Conservation (phyloP, 148 eudicot genomes). For the Chenopodium berlandieri region DNA sequence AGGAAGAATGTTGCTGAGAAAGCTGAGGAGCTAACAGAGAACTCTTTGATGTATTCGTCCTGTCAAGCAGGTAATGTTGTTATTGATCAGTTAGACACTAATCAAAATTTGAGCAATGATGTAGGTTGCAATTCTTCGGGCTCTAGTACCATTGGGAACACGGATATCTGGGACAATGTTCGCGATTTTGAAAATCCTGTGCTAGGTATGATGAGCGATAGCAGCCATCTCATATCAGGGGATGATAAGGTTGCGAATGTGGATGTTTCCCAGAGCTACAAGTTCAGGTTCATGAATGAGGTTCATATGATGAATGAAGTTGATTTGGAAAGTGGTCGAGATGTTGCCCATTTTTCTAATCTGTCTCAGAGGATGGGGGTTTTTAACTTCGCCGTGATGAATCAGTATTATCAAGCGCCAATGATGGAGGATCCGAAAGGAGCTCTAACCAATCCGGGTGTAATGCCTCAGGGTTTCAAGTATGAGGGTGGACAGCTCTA, state of each 20-base stretch:
- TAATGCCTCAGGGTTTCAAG: neutral
- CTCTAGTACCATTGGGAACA: neutral
- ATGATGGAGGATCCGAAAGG: neutral
- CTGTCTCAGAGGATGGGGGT: neutral
- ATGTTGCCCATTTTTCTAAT: neutral
- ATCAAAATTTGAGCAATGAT: neutral
- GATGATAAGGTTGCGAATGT: neutral
- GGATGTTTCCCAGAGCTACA: neutral
- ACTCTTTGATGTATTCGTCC: too few species aligned
- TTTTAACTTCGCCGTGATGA: slow-evolving; percentile 3
- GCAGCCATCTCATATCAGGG: neutral
- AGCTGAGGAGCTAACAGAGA: neutral
- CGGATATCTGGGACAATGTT: neutral
- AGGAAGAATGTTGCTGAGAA: neutral
- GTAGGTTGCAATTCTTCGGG: neutral
- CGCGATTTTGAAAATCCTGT: neutral
- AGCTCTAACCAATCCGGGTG: neutral
- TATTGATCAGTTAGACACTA: neutral
- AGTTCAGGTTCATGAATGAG: neutral
- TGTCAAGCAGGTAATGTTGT: neutral
- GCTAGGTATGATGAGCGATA: neutral
- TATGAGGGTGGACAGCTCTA: neutral
- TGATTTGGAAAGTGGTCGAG: neutral
- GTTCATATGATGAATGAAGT: neutral
- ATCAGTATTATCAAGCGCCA: neutral